Base-by-base conservation (phyloP, 352 stramenopile species). In the Peronospora tabacina region DNA sequence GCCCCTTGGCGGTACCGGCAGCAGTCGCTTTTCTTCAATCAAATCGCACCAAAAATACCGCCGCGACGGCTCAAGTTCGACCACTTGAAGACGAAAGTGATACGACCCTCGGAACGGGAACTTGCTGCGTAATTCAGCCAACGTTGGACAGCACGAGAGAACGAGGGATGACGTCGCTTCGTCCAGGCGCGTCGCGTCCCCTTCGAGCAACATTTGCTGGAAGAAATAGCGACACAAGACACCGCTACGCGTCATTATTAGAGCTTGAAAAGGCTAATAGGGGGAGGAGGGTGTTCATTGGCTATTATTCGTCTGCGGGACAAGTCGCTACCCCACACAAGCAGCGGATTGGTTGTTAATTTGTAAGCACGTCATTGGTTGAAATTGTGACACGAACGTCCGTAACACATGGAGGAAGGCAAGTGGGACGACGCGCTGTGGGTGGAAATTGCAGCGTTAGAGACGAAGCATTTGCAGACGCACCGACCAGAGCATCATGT, bases 151-250 rank as follows among this genome's bases (percentile, higher is more conserved):
- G 11, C 60, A 50, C 0, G 77, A 88, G n/a, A 94, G 66, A 49
- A 92, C 46, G 15, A 91, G 38, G 10, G 74, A 76, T 1, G 76
- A 89, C 41, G 61, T 66, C 39, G 68, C 68, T 35, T 75, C 66
- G 42, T 84, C 72, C n/a, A 70, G 51, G 10, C 40, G 59, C 10
- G 47, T 32, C 29, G 55, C 52, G 16, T 70, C 63, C 5, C 63
- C 69, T 47, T 90, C 79, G 11, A 67, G 66, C 60, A 82, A 55
- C 64, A 75, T 87, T 38, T 75, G 56, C 62, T 88, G 80, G 69
- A 91, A 89, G 50, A 90, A 90, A 61, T 90, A 90, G 50, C 72
- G 77, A 44, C 80, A 90, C 46, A 90, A 67, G 58, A 90, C 80
- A 46, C 64, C 56, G 52, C 56, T 59, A 29, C 26, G 55, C 17